Percentiles rank a stretch among this genome's conserved stretches.
Conservation (phyloP, 192 early-diverging fungal genomes). For the Linnemannia elongata region DNA sequence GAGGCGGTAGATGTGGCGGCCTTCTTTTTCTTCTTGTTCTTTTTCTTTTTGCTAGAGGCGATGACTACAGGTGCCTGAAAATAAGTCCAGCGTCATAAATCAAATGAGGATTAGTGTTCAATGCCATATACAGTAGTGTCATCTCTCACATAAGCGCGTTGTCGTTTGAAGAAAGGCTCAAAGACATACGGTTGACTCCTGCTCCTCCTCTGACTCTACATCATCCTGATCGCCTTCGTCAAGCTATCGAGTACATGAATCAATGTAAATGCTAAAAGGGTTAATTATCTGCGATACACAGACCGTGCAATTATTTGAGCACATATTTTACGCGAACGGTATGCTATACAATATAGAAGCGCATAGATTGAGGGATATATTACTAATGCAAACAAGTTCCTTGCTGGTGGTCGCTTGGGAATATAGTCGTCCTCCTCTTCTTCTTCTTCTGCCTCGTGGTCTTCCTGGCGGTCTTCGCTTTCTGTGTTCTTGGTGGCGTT, state of each 20-base stretch:
- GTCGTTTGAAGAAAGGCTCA: not conserved
- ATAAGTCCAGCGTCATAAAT: not conserved
- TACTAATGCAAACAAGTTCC: conserved; percentile 77
- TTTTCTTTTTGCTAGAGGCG: conserved; percentile 57
- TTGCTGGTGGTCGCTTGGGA: conserved; percentile 44
- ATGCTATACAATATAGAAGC: not conserved
- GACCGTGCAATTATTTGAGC: not conserved
- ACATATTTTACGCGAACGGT: not conserved
- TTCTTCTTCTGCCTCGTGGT: conserved; percentile 42
- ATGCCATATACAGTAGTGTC: not conserved
- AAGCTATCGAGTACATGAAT: conserved; percentile 50
- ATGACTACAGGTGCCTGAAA: not conserved
- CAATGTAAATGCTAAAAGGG: not conserved
- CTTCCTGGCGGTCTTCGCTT: conserved; percentile 15
- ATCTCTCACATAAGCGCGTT: not conserved
- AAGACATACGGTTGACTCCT: conserved; percentile 24
- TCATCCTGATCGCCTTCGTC: conserved; percentile 64
- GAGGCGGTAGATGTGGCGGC: conserved; percentile 14
- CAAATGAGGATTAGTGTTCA: not conserved
- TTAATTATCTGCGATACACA: not conserved
- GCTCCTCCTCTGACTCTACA: conserved; percentile 41
- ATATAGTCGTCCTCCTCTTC: conserved; percentile 53
- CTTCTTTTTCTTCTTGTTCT: conserved; percentile 72
- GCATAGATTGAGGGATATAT: not conserved
- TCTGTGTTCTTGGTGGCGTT: conserved; percentile 8